These are phyloP conservation scores for Naganishia antarctica DNA, from an alignment of 768 basidiomycete genomes.

Conservation along the genomic window DNA sequence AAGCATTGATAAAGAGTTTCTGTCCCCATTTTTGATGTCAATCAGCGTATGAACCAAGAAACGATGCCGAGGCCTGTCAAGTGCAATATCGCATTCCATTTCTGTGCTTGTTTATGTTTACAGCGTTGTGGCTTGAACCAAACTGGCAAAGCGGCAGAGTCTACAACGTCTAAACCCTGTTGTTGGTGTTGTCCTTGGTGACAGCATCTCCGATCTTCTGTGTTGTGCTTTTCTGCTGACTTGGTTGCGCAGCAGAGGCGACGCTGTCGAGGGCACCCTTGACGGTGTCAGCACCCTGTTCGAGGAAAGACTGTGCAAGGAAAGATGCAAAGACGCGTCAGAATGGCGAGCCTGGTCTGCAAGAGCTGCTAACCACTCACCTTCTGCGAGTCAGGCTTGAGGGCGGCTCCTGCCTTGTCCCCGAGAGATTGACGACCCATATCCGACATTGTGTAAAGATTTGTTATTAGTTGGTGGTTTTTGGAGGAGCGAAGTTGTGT, in stretches of 20 bases:
- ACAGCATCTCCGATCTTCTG: constrained; percentile 31
- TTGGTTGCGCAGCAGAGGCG: constrained; percentile 37
- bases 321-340: not conserved
- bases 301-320: constrained; percentile 34
- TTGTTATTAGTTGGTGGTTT: constrained; percentile 32
- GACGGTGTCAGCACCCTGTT: constrained; percentile 40
- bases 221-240: constrained; percentile 38
- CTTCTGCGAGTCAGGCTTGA: constrained; percentile 48
- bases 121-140: no score
- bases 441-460: constrained; percentile 45
- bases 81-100: no score
- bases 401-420: constrained; percentile 46
- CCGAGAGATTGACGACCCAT: constrained; percentile 46
- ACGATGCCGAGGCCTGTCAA: no score
- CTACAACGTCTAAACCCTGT: not conserved
- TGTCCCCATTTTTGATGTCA: no score
- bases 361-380: not conserved
- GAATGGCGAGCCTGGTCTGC: no score
- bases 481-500: constrained; percentile 14
- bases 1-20: no score
- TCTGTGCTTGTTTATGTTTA: no score
- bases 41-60: no score
- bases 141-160: no score
- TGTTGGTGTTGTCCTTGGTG: not conserved
- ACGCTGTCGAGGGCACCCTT: constrained; percentile 31